phyloP scores from a whole-genome alignment of 192 early-diverging fungal genomes.

The Diversispora epigaea region DNA sequence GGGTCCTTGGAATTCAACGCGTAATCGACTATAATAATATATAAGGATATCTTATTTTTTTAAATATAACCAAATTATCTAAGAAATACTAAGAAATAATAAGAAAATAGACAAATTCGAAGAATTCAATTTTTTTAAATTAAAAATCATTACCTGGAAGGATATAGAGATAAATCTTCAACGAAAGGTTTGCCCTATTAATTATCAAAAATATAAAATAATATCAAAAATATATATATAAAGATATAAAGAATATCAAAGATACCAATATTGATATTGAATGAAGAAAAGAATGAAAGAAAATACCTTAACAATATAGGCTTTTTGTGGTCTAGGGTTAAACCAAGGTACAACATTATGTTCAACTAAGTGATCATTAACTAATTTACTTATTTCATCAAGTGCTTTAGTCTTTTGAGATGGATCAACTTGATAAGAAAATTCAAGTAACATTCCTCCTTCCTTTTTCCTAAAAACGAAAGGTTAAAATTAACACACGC shows the following conservation, averaged over 20 bases:
- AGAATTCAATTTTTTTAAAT: too few relatives aligned
- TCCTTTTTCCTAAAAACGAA: constrained; percentile 42
- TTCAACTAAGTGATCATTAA: constrained; percentile 56
- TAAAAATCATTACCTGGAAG: constrained; percentile 31
- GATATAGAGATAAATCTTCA: constrained; percentile 67
- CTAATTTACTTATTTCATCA: constrained; percentile 43
- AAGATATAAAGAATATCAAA: neutral
- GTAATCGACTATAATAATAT: constrained; percentile 51
- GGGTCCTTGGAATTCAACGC: constrained; percentile 76
- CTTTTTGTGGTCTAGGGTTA: constrained; percentile 60
- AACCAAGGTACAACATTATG: constrained; percentile 62
- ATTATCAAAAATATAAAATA: neutral
- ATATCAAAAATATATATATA: neutral
- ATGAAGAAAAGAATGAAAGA: neutral
- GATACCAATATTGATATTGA: neutral
- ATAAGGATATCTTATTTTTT: constrained; percentile 36
- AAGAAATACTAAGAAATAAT: neutral
- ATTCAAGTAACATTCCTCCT: constrained; percentile 57
- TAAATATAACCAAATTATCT: too few relatives aligned
- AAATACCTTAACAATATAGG: constrained; percentile 59
- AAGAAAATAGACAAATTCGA: neutral
- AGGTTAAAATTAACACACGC: too few relatives aligned
- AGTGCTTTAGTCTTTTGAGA: constrained; percentile 37
- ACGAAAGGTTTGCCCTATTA: constrained; percentile 61
- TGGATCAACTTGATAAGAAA: constrained; percentile 43